Conservation (phyloP, 2,329 filamentous ascomycete species). For the Ceratocystiopsis sp. region DNA sequence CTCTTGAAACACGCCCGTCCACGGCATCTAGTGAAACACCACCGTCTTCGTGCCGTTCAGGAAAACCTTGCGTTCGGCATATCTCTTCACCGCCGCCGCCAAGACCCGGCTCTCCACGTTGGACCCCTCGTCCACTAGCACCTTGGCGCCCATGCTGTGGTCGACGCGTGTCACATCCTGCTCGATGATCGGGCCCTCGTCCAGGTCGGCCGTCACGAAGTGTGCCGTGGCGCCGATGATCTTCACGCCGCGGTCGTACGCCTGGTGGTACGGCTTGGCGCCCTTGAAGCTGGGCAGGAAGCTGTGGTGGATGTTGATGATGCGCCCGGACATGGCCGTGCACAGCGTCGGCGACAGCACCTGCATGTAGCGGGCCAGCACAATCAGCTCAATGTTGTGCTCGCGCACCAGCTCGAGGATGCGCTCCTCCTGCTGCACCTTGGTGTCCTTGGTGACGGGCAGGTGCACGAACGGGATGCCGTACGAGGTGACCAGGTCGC, state of each 20-base stretch:
- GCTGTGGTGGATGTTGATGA: slow-evolving; percentile 85
- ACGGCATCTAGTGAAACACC: slow-evolving; percentile 37
- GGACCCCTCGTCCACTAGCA: slow-evolving; percentile 61
- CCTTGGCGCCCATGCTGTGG: slow-evolving; percentile 59
- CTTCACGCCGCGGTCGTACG: slow-evolving; percentile 73
- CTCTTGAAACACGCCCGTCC: too few relatives aligned
- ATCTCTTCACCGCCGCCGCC: slow-evolving; percentile 70
- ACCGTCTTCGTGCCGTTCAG: slow-evolving; percentile 68
- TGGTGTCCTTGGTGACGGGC: slow-evolving; percentile 64
- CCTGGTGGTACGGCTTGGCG: slow-evolving; percentile 77
- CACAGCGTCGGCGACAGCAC: slow-evolving; percentile 61
- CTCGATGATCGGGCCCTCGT: slow-evolving; percentile 80
- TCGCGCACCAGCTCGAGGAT: slow-evolving; percentile 54
- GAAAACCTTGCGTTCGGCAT: slow-evolving; percentile 61
- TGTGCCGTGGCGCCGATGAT: slow-evolving; percentile 77
- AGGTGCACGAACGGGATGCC: slow-evolving; percentile 67
- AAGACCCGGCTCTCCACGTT: slow-evolving; percentile 74
- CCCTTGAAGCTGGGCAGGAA: slow-evolving; percentile 82
- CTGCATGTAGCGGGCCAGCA: slow-evolving; percentile 78
- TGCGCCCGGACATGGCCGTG: slow-evolving; percentile 62
- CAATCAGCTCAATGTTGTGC: slow-evolving; percentile 59
- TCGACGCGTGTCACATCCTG: slow-evolving; percentile 64
- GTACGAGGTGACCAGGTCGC: slow-evolving; percentile 51
- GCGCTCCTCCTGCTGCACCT: slow-evolving; percentile 52
- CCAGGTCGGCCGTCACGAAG: slow-evolving; percentile 70